A percentile compares a stretch with the other conserved stretches of the same genome.
phyloP scores from a whole-genome alignment of 2,329 filamentous ascomycete genomes.

The Pseudogymnoascus sp. region DNA sequence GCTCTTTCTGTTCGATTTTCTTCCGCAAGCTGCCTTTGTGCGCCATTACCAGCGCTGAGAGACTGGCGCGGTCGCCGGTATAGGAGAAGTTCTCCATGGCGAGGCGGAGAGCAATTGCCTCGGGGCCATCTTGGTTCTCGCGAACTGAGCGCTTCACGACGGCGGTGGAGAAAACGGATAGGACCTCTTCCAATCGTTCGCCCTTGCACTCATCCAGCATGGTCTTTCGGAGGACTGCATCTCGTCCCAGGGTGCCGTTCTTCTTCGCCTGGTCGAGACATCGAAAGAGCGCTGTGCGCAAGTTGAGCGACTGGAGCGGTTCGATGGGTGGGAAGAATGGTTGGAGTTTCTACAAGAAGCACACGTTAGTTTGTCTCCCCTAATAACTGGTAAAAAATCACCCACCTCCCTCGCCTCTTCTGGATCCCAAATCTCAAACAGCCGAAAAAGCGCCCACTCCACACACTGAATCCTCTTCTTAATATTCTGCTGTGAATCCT shows the following conservation, averaged over 20 bases:
- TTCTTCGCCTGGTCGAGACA: slow-evolving; percentile 82
- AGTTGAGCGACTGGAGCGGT: slow-evolving; percentile 81
- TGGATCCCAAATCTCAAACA: slow-evolving; percentile 78
- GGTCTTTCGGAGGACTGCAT: slow-evolving; percentile 77
- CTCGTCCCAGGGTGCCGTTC: slow-evolving; percentile 70
- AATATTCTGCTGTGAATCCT: slow-evolving; percentile 61
- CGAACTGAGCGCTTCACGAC: slow-evolving; percentile 65
- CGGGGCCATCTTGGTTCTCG: slow-evolving; percentile 33
- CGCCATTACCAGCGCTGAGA: slow-evolving; percentile 63
- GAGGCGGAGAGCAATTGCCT: slow-evolving; percentile 45
- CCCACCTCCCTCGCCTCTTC: slow-evolving; percentile 64
- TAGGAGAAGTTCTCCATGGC: slow-evolving; percentile 53
- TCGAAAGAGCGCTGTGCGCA: slow-evolving; percentile 76
- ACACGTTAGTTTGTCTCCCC: slow-evolving; percentile 12
- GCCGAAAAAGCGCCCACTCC: slow-evolving; percentile 85
- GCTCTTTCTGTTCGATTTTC: slow-evolving; percentile 51
- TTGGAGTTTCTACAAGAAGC: slow-evolving; percentile 57
- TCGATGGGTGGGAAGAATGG: slow-evolving; percentile 88
- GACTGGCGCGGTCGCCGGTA: slow-evolving; percentile 43
- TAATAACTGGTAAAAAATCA: slow-evolving; percentile 8
- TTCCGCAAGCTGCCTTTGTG: slow-evolving; percentile 60
- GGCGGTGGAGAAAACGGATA: slow-evolving; percentile 74
- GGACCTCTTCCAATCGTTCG: slow-evolving; percentile 78
- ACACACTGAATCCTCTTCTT: slow-evolving; percentile 74
- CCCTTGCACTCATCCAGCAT: slow-evolving; percentile 97